Conservation (phyloP, 352 stramenopile species). For the Pythium periplocum region DNA sequence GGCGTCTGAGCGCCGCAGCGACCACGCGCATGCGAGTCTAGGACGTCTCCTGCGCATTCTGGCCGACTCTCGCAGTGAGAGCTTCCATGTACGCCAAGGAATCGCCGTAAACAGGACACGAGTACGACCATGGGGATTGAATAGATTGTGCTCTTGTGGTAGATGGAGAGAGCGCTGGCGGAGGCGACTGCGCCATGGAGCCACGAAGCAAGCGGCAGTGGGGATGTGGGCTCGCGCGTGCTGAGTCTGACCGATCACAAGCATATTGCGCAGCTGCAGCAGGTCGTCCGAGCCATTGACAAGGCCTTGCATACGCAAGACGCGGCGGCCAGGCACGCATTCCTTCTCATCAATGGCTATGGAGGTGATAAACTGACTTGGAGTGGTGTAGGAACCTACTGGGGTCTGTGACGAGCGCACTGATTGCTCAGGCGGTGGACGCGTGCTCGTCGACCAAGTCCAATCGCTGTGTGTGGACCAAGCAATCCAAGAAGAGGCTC, state of each 20-base stretch:
- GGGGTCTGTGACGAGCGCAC: slow-evolving; percentile 24
- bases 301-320: slow-evolving; percentile 3
- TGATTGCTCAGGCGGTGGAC: slow-evolving; percentile 36
- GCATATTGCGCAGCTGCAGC: slow-evolving; percentile 44
- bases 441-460: slow-evolving; percentile 35
- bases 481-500: slow-evolving; percentile 40
- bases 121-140: too few species aligned
- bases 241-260: slow-evolving; percentile 43
- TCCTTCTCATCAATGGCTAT: neutral
- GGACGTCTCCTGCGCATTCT: slow-evolving; percentile 17
- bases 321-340: neutral
- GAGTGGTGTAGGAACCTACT: slow-evolving; percentile 33
- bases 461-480: slow-evolving; percentile 55
- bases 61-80: neutral
- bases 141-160: neutral
- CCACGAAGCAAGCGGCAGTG: neutral
- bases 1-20: neutral
- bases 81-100: too few species aligned
- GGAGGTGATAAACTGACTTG: neutral
- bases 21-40: slow-evolving; percentile 14
- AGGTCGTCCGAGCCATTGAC: slow-evolving; percentile 13
- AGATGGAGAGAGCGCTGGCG: slow-evolving; percentile 3
- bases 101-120: too few species aligned
- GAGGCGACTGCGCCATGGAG: too few species aligned
- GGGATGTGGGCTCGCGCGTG: neutral